Evolutionary conservation across 805 yeast species (phyloP), one percentile per base, ranked within the genome.

Genomic region (Monosporozyma unispora): DNA sequence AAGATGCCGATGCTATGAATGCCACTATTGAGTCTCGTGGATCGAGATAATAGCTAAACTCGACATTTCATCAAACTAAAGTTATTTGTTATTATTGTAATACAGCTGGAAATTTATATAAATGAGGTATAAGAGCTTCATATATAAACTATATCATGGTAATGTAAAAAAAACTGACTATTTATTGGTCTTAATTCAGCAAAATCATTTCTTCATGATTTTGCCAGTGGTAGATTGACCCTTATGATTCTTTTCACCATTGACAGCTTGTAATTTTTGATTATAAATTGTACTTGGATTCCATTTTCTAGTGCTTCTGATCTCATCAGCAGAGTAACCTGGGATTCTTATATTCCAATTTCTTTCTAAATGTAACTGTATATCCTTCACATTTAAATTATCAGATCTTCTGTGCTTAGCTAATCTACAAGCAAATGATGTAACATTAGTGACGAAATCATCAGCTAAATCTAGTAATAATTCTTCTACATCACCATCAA

Each of bases 401-500:
- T 91, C 96, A 6, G 87, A 80, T 61, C 87, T 88, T 57, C 99
- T 77, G 63, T 91, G 97, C 64, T 93, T 93, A 21, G 99, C 98
- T 55, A 93, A 73, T 48, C 95, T 78, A 63, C 98, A 91, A 0
- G 98, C 96, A 71, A 93, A 93, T 2, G 88, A 75, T 0, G 97
- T 89, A 2, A 95, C 96, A 45, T 87, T 82, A 7, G 85, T 78
- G 14, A 93, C 93, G 62, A 93, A 93, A 62, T 93, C 98, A 67
- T 93, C 99, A 0, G 99, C 97, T 45, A 93, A 70, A 66, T 93
- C 99, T 42, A 93, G 72, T 33, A 93, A 70, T 38, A 93, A 70
- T 57, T 91, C 98, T 66, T 90, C 96, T 16, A 88, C 96, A 67
- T 93, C 97, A 25, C 97, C 98, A 66, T 91, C 99, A 50, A 93